These are phyloP conservation scores for Pichia sp. DNA, from an alignment of 1,139 yeast species.

Conservation along the genomic window DNA sequence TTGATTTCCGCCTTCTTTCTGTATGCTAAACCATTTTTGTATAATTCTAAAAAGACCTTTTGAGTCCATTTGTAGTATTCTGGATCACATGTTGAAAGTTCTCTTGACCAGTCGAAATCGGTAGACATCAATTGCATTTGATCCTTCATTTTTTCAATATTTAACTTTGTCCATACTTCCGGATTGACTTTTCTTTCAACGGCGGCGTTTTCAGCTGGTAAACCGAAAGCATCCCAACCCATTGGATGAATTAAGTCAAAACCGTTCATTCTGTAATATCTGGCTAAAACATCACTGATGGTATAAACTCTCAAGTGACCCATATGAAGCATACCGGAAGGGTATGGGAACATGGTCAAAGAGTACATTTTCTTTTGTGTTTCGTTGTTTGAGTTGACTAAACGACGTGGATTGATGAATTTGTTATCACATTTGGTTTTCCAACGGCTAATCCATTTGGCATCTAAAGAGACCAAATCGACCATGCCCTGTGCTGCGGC, in stretches of 20 bases:
- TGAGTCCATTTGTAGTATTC: constrained; percentile 95
- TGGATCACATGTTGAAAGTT: constrained; percentile 82
- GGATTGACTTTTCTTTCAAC: constrained; percentile 82
- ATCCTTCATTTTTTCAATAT: constrained; percentile 77
- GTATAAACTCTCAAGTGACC: constrained; percentile 94
- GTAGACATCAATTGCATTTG: constrained; percentile 80
- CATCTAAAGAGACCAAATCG: constrained; percentile 36
- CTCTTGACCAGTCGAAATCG: constrained; percentile 93
- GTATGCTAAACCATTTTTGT: constrained; percentile 79
- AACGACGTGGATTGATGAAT: constrained; percentile 46
- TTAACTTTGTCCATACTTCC: constrained; percentile 73
- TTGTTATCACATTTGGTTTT: constrained; percentile 37
- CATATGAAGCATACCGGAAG: constrained; percentile 88
- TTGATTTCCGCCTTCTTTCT: constrained; percentile 85
- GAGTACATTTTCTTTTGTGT: constrained; percentile 53
- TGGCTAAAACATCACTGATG: constrained; percentile 77
- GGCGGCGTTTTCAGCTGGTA: constrained; percentile 99
- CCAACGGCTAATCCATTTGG: constrained; percentile 58
- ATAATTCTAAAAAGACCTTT: constrained; percentile 69
- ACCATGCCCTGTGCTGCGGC: constrained; percentile 18
- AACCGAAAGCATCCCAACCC: constrained; percentile 99
- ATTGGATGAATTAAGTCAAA: constrained; percentile 85
- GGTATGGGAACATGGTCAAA: constrained; percentile 93
- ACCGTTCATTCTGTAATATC: constrained; percentile 78
- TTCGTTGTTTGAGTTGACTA: constrained; percentile 25